Evolutionary conservation across 106 monocot species (phyloP).

Genomic region (Acorus calamus): DNA sequence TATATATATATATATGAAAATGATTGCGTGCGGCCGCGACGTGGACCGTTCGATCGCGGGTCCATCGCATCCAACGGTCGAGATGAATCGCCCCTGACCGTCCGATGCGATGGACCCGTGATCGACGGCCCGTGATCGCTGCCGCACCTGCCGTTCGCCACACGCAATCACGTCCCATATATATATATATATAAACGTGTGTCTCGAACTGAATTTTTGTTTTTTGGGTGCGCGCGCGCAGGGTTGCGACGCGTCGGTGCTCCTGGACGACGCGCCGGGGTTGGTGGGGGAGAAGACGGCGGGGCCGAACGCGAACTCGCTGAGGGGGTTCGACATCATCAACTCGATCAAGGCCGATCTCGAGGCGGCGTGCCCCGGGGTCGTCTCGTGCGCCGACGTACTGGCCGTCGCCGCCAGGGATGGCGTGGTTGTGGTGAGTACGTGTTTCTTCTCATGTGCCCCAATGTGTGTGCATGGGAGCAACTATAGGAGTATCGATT

Average conservation of each 20-base stretch:
- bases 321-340: conserved; percentile 83
- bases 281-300: conserved; percentile 71
- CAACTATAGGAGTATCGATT: no score
- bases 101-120: no score
- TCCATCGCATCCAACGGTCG: no score
- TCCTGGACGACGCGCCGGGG: conserved; percentile 44
- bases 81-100: no score
- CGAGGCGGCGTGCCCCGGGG: conserved; percentile 54
- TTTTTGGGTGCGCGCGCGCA: conserved; percentile 8
- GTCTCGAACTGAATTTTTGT: background rate
- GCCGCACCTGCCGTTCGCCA: no score
- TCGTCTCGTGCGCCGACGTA: conserved; percentile 77
- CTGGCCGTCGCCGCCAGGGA: conserved; percentile 77
- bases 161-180: no score
- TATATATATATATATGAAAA: no score
- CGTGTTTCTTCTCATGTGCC: background rate
- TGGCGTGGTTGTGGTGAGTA: conserved; percentile 49
- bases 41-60: no score
- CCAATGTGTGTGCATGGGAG: no score
- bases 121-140: no score
- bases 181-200: no score
- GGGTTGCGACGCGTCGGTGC: conserved; percentile 86
- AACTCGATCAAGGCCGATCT: conserved; percentile 69
- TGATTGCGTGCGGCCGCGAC: no score
- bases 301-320: conserved; percentile 64